These are phyloP conservation scores for Diplogelasinospora grovesii DNA, from an alignment of 495 filamentous ascomycete species.

Conservation along the genomic window DNA sequence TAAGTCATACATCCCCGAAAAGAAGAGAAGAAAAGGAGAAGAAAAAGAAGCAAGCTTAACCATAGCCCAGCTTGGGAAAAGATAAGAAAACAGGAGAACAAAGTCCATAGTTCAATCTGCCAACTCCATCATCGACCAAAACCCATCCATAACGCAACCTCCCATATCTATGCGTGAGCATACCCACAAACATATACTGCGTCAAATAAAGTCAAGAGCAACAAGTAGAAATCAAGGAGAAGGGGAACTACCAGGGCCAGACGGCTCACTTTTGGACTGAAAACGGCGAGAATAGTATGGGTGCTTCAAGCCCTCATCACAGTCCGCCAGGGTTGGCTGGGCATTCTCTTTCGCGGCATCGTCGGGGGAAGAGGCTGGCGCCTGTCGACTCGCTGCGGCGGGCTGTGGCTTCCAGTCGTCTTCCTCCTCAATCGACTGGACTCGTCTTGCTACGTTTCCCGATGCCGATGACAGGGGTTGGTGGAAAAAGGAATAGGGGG, in stretches of 20 bases:
- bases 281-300: slow-evolving; percentile 25
- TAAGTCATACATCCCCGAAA: too few species aligned
- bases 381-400: not conserved
- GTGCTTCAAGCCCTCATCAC: slow-evolving; percentile 9
- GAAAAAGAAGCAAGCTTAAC: too few species aligned
- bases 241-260: not conserved
- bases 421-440: not conserved
- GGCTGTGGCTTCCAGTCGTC: not conserved
- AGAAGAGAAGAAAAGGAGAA: too few species aligned
- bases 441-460: not conserved
- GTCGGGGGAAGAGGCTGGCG: not conserved
- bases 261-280: slow-evolving; percentile 31
- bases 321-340: not conserved
- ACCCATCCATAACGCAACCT: too few species aligned
- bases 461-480: not conserved
- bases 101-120: too few species aligned
- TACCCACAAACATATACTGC: too few species aligned
- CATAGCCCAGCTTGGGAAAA: too few species aligned
- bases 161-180: too few species aligned
- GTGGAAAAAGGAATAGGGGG: slow-evolving; percentile 12
- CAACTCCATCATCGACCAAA: too few species aligned
- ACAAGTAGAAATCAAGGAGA: too few species aligned
- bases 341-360: not conserved
- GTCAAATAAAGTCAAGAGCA: too few species aligned
- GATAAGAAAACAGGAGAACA: too few species aligned